Base-by-base conservation (phyloP, 306 rosid genomes). In the Rubus parviflorus region DNA sequence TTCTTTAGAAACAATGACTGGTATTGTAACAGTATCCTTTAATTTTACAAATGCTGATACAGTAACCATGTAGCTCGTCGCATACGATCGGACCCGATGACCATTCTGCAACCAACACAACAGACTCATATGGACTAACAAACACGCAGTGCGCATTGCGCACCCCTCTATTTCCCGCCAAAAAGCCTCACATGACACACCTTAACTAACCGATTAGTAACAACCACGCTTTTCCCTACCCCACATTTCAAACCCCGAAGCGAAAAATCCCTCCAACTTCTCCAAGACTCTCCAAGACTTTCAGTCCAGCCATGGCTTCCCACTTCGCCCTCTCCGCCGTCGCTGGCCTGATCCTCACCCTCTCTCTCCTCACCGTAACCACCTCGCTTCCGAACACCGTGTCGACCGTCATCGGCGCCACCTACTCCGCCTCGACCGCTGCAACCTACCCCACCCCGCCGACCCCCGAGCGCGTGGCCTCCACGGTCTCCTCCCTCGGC, bases 391-490 rank as follows among this genome's bases (percentile, higher is more conserved):
- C 91, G 12, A 45, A 67, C 74, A 52, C 83, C 76, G 91, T 91
- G 57, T 83, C 78, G 80, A 91, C 93, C 23, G 8, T 68, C 68
- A 60, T 90, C 63, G 98, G 94, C 37, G 85, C 80, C 79, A 91
- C 92, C 38, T 87, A 79, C 89, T 84, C 81, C 9, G 9, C 45
- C 81, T 5, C 81, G 68, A 8, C 72, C 41, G 22, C 74, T 20
- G 68, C 70, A 57, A 35, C 72, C 58, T 58, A n/a, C 72, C 37
- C 74, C 75, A 23, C 42, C 0, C 77, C 56, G 0, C 80, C 69
- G 1, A 23, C 75, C 11, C 83, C 85, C 3, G 88, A 75, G 2
- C 43, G 35, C 2, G 63, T 92, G 8, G 7, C 78, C 78, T 9
- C 76, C 38, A 83, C 89, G 37, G 62, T 88, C 22, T 2, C 61